Percentiles rank a stretch among this genome's conserved stretches.
These are phyloP conservation scores for Lachnum nothofagi DNA, from an alignment of 2,329 filamentous ascomycete species.

Conservation along the genomic window DNA sequence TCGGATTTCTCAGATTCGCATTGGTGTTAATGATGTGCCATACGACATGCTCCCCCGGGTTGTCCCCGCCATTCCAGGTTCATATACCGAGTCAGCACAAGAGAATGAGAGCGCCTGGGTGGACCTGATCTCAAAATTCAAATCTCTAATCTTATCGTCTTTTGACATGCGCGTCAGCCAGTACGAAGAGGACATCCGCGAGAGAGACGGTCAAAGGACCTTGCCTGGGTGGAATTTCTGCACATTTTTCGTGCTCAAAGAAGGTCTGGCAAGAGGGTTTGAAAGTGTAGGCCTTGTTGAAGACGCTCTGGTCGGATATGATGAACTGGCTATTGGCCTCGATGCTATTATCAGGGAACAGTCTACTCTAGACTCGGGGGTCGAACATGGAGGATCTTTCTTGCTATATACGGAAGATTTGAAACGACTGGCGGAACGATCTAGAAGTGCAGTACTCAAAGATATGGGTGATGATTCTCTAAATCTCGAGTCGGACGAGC, in stretches of 20 bases:
- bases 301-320: conserved; percentile 89
- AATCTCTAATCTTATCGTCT: conserved; percentile 77
- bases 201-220: conserved; percentile 80
- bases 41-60: conserved; percentile 60
- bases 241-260: conserved; percentile 97
- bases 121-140: conserved; percentile 80
- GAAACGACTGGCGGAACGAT: conserved; percentile 51
- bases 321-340: conserved; percentile 83
- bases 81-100: conserved; percentile 64
- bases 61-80: conserved; percentile 57
- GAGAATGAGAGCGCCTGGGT: conserved; percentile 79
- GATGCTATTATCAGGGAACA: conserved; percentile 79
- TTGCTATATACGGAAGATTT: conserved; percentile 70
- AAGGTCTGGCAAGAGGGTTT: conserved; percentile 86
- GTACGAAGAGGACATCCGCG: conserved; percentile 95
- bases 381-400: conserved; percentile 67
- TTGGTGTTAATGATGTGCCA: conserved; percentile 65
- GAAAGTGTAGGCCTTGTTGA: conserved; percentile 95
- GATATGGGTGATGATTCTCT: conserved; percentile 36
- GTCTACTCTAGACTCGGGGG: conserved; percentile 50
- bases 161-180: conserved; percentile 88
- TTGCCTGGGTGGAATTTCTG: conserved; percentile 98
- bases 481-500: conserved; percentile 34
- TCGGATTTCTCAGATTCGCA: conserved; percentile 77
- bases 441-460: conserved; percentile 40